A percentile compares a stretch with the other conserved stretches of the same genome.
phyloP scores from a whole-genome alignment of 257 asterid genomes.

The Nicotiana paniculata region DNA sequence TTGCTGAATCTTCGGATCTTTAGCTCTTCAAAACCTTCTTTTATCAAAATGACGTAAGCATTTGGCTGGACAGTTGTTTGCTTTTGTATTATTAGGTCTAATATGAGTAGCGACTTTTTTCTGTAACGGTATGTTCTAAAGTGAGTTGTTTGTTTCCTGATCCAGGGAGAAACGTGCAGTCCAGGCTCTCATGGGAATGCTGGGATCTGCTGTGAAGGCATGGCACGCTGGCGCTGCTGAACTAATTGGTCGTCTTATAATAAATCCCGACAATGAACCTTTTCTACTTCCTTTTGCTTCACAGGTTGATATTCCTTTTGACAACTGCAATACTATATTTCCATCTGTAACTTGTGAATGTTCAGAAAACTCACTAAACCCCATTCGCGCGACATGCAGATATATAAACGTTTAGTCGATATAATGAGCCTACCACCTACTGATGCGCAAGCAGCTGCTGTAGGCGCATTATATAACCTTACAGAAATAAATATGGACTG shows the following conservation, averaged over 20 bases:
- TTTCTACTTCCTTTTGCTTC: conserved; percentile 83
- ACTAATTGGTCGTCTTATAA: conserved; percentile 81
- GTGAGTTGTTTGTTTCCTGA: background rate
- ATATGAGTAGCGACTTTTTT: conserved; percentile 13
- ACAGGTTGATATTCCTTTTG: conserved; percentile 45
- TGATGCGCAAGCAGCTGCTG: conserved; percentile 96
- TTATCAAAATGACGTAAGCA: conserved; percentile 75
- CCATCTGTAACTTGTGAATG: background rate
- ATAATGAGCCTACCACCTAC: conserved; percentile 77
- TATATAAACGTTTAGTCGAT: conserved; percentile 74
- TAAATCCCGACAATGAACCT: conserved; percentile 93
- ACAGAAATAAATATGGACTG: conserved; percentile 90
- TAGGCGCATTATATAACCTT: conserved; percentile 91
- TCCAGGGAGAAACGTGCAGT: conserved; percentile 81
- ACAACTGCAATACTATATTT: background rate
- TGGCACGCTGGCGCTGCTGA: conserved; percentile 99
- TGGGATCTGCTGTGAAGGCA: conserved; percentile 77
- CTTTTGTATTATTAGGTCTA: conserved; percentile 2
- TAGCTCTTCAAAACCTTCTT: conserved; percentile 86
- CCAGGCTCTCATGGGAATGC: conserved; percentile 86
- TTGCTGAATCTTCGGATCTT: conserved; percentile 84
- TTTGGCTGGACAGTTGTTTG: conserved; percentile 5
- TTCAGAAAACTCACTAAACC: background rate
- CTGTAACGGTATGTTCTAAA: conserved; percentile 4
- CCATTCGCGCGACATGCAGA: conserved; percentile 34